Evolutionary conservation across 2,329 filamentous ascomycete genomes (phyloP).

Genomic region (Xylariaceae sp.): DNA sequence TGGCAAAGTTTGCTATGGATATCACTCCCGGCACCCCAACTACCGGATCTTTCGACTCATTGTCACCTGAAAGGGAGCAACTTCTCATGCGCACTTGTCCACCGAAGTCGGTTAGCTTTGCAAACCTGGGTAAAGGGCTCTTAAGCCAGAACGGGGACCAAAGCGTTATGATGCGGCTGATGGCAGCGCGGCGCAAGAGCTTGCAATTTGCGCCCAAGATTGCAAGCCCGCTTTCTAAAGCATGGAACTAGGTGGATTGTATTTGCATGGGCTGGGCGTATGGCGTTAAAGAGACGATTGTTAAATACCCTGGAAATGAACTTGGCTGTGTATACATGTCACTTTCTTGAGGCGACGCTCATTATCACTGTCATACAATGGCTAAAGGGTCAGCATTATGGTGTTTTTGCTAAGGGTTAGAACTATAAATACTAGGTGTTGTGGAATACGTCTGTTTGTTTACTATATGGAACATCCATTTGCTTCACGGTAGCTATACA

Average conservation of each 20-base stretch:
- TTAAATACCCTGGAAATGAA: slow-evolving; percentile 12
- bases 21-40: slow-evolving; percentile 54
- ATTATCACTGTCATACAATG: too few relatives aligned
- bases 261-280: slow-evolving; percentile 6
- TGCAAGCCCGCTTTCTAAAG: slow-evolving; percentile 70
- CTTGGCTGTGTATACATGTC: too few relatives aligned
- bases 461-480: too few relatives aligned
- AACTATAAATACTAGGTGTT: too few relatives aligned
- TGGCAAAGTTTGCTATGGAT: slow-evolving; percentile 59
- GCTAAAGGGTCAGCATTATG: too few relatives aligned
- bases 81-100: slow-evolving; percentile 61
- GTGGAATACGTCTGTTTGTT: too few relatives aligned
- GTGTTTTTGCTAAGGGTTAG: too few relatives aligned
- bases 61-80: slow-evolving; percentile 44
- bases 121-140: slow-evolving; percentile 51
- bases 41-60: slow-evolving; percentile 40
- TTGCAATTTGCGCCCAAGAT: slow-evolving; percentile 78
- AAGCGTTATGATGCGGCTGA: slow-evolving; percentile 65
- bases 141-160: slow-evolving; percentile 60
- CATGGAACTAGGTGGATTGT: slow-evolving; percentile 49
- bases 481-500: too few relatives aligned
- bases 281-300: slow-evolving; percentile 12
- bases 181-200: slow-evolving; percentile 77
- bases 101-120: slow-evolving; percentile 50
- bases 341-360: too few relatives aligned